phyloP scores from a whole-genome alignment of 73 alveolate genomes.

The Paramecium sonneborni region DNA sequence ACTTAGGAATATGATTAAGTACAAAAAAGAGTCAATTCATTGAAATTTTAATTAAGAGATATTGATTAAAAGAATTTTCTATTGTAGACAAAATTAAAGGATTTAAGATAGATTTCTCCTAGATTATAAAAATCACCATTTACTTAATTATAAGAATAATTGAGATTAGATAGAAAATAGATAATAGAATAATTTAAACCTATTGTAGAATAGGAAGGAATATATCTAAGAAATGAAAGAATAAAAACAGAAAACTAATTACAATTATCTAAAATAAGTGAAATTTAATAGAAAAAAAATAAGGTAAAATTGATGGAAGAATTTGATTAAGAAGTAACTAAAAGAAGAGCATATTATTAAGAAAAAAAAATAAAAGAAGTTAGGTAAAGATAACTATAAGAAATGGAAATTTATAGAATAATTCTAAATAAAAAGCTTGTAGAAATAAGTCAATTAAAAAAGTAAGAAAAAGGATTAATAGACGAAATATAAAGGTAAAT shows the following conservation, averaged over 20 bases:
- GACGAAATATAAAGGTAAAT: background rate
- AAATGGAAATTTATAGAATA: background rate
- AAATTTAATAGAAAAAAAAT: background rate
- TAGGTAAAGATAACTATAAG: background rate
- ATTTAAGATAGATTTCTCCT: conserved; percentile 1
- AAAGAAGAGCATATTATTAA: background rate
- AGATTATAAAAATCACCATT: background rate
- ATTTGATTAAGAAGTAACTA: background rate
- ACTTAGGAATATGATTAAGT: conserved; percentile 21
- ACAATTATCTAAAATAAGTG: background rate
- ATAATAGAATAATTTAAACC: background rate
- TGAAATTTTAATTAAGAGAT: background rate
- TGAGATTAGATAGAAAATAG: background rate
- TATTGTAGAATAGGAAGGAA: background rate
- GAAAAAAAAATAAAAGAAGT: conserved; percentile 19
- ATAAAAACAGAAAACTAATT: background rate
- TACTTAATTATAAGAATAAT: background rate
- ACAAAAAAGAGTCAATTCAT: background rate
- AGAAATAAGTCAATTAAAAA: background rate
- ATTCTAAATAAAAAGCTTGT: background rate
- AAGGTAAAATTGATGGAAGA: background rate
- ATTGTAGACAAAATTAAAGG: background rate
- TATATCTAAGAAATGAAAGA: background rate
- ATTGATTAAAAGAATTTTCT: background rate
- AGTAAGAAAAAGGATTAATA: background rate